phyloP scores from a whole-genome alignment of 169 alveolate genomes.

The Cyclospora cayetanensis region DNA sequence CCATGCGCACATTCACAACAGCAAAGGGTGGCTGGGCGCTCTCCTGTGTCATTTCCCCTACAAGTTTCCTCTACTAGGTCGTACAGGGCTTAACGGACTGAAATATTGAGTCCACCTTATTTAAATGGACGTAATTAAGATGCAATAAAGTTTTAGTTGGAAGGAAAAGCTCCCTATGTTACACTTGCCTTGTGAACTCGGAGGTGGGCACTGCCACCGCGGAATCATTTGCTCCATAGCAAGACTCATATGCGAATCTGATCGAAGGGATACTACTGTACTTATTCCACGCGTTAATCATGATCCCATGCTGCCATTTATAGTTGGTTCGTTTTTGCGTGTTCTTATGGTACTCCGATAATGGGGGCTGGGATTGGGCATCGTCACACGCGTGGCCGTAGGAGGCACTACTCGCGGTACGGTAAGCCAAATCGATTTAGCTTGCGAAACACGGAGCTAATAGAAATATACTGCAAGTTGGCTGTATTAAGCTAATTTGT shows the following conservation, averaged over 20 bases:
- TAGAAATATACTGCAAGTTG: no score
- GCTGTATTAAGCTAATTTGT: no score
- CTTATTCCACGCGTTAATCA: no score
- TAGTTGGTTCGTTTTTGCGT: not conserved
- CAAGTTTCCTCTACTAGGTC: not conserved
- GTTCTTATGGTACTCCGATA: not conserved
- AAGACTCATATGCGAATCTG: no score
- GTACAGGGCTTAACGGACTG: not conserved
- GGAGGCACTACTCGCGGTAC: slow-evolving; percentile 36
- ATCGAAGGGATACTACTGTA: no score
- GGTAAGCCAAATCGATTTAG: no score
- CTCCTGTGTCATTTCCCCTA: slow-evolving; percentile 9
- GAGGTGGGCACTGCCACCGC: no score
- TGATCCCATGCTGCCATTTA: not conserved
- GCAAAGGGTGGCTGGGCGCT: not conserved
- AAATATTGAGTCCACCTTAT: not conserved
- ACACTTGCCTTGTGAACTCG: no score
- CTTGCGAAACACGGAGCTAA: no score
- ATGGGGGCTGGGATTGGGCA: slow-evolving; percentile 42
- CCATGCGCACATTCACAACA: not conserved
- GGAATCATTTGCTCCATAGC: no score
- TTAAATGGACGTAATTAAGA: not conserved
- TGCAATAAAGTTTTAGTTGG: no score
- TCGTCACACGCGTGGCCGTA: slow-evolving; percentile 62
- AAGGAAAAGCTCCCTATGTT: no score